Base-by-base conservation (phyloP, 441 rosid species). In the Hura crepitans region DNA sequence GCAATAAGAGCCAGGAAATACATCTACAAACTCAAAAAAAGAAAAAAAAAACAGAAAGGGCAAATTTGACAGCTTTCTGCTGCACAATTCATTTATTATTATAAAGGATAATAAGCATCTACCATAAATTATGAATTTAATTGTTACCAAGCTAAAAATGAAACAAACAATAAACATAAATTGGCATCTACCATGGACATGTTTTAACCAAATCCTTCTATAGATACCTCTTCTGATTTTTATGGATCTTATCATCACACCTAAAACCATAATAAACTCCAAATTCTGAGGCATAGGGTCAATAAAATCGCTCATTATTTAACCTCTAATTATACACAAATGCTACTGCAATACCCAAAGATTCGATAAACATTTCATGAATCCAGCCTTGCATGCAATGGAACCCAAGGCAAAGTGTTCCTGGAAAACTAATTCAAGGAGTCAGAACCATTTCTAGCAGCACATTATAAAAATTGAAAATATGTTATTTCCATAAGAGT, bases 181-280 rank as follows among this genome's bases (percentile, higher is more conserved):
- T 18, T 15, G 31, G 47, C 62, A 33, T 61, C 65, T 42, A 42
- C 76, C 14, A 13, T 20, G 33, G 33, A 59, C 71, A 59, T 49
- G 8, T 7, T 57, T 28, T 13, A 49, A 51, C 28, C 23, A 37
- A 30, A 28, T 20, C 20, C 1, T 25, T 33, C 4, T 13, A 2
- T 28, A 23, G n/a, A 47, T 62, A 20, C 62, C 31, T 63, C 61
- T 51, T 15, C n/a, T 39, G 18, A 39, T 42, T 5, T 18, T 17
- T 18, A 17, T 49, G 59, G 6, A 25, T 23, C 22, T 62, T 63
- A 25, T 15, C 17, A 43, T 11, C 51, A 46, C 45, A 8, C 50
- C 46, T 57, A 57, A 28, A n/a, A 72, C 64, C 27, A 42, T 28
- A 57, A 50, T 53, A 63, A 71, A 43, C 13, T 5, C 67, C 43